Conservation (phyloP, 805 yeast species). For the Danielia reshetovae region DNA sequence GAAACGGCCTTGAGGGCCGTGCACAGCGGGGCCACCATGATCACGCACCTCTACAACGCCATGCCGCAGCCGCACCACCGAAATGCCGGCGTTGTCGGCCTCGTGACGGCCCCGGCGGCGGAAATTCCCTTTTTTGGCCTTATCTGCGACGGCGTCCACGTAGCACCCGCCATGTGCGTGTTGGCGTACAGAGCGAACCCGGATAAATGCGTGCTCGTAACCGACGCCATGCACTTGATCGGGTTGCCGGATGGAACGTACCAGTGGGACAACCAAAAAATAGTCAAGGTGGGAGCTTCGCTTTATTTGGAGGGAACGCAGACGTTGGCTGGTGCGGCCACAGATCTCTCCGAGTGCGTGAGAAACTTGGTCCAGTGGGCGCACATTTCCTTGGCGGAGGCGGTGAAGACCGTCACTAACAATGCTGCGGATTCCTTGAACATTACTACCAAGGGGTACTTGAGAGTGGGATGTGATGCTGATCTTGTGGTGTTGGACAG, state of each 20-base stretch:
- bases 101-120: slow-evolving; percentile 29
- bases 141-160: slow-evolving; percentile 58
- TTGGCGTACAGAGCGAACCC: slow-evolving; percentile 50
- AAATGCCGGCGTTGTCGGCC: slow-evolving; percentile 54
- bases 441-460: slow-evolving; percentile 45
- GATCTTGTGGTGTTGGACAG: slow-evolving; percentile 47
- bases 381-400: slow-evolving; percentile 43
- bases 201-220: slow-evolving; percentile 51
- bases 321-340: slow-evolving; percentile 62
- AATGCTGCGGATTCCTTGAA: slow-evolving; percentile 50
- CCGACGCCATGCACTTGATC: slow-evolving; percentile 57
- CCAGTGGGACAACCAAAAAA: slow-evolving; percentile 46
- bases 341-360: slow-evolving; percentile 48
- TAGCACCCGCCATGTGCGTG: slow-evolving; percentile 49
- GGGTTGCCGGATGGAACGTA: slow-evolving; percentile 57
- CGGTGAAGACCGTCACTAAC: slow-evolving; percentile 53
- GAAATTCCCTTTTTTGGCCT: slow-evolving; percentile 48
- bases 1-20: slow-evolving; percentile 41
- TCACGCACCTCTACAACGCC: slow-evolving; percentile 59
- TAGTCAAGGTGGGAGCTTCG: slow-evolving; percentile 45
- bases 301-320: slow-evolving; percentile 49
- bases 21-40: slow-evolving; percentile 52
- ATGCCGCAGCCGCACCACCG: slow-evolving; percentile 62
- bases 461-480: slow-evolving; percentile 52
- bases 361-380: slow-evolving; percentile 51